phyloP scores from a whole-genome alignment of 768 basidiomycete species.

The Tremella fuciformis region DNA sequence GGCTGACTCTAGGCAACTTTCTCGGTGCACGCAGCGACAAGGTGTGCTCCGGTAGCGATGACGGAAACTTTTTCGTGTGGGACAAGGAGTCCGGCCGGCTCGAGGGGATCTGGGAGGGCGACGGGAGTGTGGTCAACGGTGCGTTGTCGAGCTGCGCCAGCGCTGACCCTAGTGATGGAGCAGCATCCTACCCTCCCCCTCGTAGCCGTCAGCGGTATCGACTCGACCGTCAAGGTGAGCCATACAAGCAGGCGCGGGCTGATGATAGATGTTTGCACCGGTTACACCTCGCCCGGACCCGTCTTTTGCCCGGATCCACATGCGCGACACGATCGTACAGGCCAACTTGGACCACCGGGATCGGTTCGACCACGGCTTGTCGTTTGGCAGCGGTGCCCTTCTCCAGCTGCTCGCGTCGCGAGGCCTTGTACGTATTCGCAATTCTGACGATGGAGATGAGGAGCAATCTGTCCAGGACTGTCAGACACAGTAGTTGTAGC shows the following conservation, averaged over 20 bases:
- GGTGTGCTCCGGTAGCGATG: slow-evolving; percentile 79
- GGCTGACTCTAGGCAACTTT: slow-evolving; percentile 65
- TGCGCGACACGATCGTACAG: slow-evolving; percentile 23
- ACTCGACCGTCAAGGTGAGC: slow-evolving; percentile 72
- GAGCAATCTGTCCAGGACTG: slow-evolving; percentile 4
- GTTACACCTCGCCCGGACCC: slow-evolving; percentile 10
- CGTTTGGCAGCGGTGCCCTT: slow-evolving; percentile 22
- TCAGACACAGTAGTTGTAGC: too few species aligned
- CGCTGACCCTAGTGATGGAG: slow-evolving; percentile 60
- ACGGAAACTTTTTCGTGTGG: slow-evolving; percentile 76
- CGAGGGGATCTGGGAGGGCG: slow-evolving; percentile 78
- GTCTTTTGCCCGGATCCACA: slow-evolving; percentile 26
- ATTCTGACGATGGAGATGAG: slow-evolving; percentile 8
- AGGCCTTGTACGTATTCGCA: slow-evolving; percentile 9
- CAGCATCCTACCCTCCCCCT: slow-evolving; percentile 74
- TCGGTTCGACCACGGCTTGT: slow-evolving; percentile 15
- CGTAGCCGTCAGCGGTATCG: slow-evolving; percentile 83
- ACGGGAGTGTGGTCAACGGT: slow-evolving; percentile 73
- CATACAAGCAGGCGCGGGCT: slow-evolving; percentile 70
- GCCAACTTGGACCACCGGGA: slow-evolving; percentile 20
- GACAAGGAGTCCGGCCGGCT: slow-evolving; percentile 64
- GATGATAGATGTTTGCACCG: slow-evolving; percentile 55
- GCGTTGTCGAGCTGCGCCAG: slow-evolving; percentile 4
- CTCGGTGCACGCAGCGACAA: slow-evolving; percentile 74
- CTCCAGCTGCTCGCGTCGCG: slow-evolving; percentile 26